Evolutionary conservation across 2,329 filamentous ascomycete genomes (phyloP), one percentile per base, ranked within the genome.

Genomic region (Botrytis hyacinthi): DNA sequence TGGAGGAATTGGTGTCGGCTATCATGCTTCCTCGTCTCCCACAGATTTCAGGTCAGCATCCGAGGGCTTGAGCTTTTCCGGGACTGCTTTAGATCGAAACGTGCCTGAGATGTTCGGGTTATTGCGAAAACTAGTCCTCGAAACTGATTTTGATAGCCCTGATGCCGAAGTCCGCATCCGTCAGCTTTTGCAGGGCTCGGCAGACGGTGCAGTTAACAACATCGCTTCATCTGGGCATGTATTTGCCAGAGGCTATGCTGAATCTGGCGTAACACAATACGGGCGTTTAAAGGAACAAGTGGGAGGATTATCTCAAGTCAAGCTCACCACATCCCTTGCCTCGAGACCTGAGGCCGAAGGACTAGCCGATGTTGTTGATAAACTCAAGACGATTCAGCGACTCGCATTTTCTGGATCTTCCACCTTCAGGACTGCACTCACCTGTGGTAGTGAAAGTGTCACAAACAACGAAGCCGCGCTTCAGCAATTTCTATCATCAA

Each of bases 51-150:
- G 88, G 44, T 85, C 87, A 40, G 92, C 91, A 14, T 90, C 88
- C 29, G 96, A 99, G 83, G 96, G 96, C 0, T 84, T 99, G 40
- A 89, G 92, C 20, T 91, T 98, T 73, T 91, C 91, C 4, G 95
- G 96, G 26, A 97, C 92, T 85, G 95, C 95, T 0, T 84, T 99
- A 54, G 95, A 99, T 80, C 88, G 91, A 76, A 97, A 99, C 78
- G 89, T 99, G 1, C 92, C 94, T 0, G 91, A 92, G 72, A 97
- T 99, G 94, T 93, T 97, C 78, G 90, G 95, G 63, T 87, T 99
- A 20, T 84, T 99, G 42, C 90, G 90, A 60, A 93, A 90, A 71
- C 85, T 99, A 18, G 88, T 98, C 22, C 84, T 92, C 42, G 95
- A 97, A 78, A 98, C 96, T 1, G 89, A 98, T 81, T 99, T 99